These are phyloP conservation scores for Ceratobasidium sp. DNA, from an alignment of 1,284 basidiomycete species.

Conservation along the genomic window DNA sequence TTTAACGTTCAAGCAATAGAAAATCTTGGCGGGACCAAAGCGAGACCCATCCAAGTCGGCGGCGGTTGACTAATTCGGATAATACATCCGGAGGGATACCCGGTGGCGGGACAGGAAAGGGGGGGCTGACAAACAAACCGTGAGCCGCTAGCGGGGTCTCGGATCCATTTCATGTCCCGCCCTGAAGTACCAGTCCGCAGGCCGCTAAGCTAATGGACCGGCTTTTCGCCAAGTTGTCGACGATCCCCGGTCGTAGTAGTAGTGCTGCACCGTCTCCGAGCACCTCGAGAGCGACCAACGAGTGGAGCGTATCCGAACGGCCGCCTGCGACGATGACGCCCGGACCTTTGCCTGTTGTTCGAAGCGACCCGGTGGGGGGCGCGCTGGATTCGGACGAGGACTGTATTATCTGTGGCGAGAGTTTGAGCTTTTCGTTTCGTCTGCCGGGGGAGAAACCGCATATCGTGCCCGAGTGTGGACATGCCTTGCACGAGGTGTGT, in stretches of 20 bases:
- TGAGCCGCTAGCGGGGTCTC: too few species aligned
- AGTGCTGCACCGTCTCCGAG: neutral
- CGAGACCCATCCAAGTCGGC: too few species aligned
- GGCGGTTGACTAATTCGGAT: too few species aligned
- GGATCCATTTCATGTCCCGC: neutral
- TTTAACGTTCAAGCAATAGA: too few species aligned
- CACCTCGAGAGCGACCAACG: neutral
- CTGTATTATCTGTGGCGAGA: conserved; percentile 92
- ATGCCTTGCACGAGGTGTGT: conserved; percentile 91
- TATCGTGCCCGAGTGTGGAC: conserved; percentile 96
- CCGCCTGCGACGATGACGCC: conserved; percentile 44
- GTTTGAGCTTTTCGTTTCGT: conserved; percentile 86
- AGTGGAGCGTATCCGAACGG: conserved; percentile 16
- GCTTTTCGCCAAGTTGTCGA: conserved; percentile 30
- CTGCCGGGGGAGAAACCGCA: conserved; percentile 96
- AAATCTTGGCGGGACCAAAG: too few species aligned
- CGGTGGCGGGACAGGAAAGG: too few species aligned
- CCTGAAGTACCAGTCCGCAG: neutral
- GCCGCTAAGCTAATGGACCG: conserved; percentile 4
- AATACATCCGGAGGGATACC: too few species aligned
- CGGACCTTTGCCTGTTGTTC: conserved; percentile 74
- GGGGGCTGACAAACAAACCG: too few species aligned
- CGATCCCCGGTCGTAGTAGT: neutral
- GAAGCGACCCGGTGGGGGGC: conserved; percentile 64
- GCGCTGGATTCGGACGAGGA: conserved; percentile 78